Conservation (phyloP, 345 rosid genomes). For the Populus nigra region DNA sequence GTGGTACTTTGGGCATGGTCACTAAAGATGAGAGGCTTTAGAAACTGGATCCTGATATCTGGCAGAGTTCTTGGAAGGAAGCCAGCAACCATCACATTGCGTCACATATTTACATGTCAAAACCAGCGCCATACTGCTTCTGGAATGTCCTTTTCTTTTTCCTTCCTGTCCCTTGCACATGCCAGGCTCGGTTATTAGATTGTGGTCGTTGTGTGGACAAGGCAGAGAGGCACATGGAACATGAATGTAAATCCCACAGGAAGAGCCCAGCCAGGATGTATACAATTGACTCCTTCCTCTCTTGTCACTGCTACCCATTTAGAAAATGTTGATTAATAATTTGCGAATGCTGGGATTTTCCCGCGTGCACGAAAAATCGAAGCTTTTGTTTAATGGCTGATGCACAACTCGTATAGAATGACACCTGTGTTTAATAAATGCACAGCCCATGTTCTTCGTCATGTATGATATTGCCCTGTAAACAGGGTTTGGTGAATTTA, state of each 20-base stretch:
- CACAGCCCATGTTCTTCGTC: not conserved
- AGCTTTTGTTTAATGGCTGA: not conserved
- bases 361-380: constrained; percentile 11
- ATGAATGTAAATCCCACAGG: not conserved
- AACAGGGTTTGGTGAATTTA: too few species aligned
- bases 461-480: too few species aligned
- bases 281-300: not conserved
- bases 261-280: not conserved
- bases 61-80: not conserved
- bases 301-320: not conserved
- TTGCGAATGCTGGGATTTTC: not conserved
- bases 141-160: constrained; percentile 12
- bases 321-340: not conserved
- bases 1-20: not conserved
- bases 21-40: not conserved
- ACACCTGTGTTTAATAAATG: not conserved
- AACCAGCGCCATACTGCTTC: constrained; percentile 19
- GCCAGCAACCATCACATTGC: not conserved
- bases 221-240: not conserved
- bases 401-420: constrained; percentile 10
- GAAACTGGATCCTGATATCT: constrained; percentile 4
- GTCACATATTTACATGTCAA: constrained; percentile 14
- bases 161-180: constrained; percentile 24
- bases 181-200: constrained; percentile 7
- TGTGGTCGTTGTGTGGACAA: not conserved